Evolutionary conservation across 108 stramenopile genomes (phyloP).

Genomic region (Skeletonema grethae): DNA sequence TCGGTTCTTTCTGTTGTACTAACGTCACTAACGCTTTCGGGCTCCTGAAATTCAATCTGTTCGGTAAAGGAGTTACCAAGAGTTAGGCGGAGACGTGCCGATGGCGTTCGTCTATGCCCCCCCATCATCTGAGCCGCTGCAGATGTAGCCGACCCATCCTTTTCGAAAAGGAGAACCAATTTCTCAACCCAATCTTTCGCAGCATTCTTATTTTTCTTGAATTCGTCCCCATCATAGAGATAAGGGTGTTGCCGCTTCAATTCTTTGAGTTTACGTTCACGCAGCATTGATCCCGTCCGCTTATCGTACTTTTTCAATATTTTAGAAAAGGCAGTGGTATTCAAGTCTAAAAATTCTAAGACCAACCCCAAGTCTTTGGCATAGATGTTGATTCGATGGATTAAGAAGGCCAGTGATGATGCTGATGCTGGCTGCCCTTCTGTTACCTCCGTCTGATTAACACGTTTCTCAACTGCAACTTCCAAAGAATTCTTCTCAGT

Average conservation of each 20-base stretch:
- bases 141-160: neutral
- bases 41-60: slow-evolving; percentile 17
- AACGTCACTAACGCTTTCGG: neutral
- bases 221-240: slow-evolving; percentile 46
- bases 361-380: slow-evolving; percentile 46
- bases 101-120: too few species aligned
- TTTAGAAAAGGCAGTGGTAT: slow-evolving; percentile 48
- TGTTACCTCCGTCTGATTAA: slow-evolving; percentile 15
- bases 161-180: slow-evolving; percentile 11
- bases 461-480: slow-evolving; percentile 47
- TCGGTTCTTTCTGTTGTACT: neutral
- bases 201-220: slow-evolving; percentile 23
- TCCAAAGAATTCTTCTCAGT: slow-evolving; percentile 54
- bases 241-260: slow-evolving; percentile 43
- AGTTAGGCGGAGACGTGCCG: neutral
- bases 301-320: slow-evolving; percentile 57
- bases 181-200: slow-evolving; percentile 28
- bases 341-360: slow-evolving; percentile 44
- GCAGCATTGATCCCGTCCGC: slow-evolving; percentile 47
- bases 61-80: slow-evolving; percentile 1
- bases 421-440: neutral
- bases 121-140: neutral
- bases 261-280: slow-evolving; percentile 55
- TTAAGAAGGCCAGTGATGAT: slow-evolving; percentile 13
- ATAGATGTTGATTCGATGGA: slow-evolving; percentile 33